A percentile compares a stretch with the other conserved stretches of the same genome.
These are phyloP conservation scores for Scytalidium sp. DNA, from an alignment of 2,329 filamentous ascomycete genomes.

Conservation along the genomic window DNA sequence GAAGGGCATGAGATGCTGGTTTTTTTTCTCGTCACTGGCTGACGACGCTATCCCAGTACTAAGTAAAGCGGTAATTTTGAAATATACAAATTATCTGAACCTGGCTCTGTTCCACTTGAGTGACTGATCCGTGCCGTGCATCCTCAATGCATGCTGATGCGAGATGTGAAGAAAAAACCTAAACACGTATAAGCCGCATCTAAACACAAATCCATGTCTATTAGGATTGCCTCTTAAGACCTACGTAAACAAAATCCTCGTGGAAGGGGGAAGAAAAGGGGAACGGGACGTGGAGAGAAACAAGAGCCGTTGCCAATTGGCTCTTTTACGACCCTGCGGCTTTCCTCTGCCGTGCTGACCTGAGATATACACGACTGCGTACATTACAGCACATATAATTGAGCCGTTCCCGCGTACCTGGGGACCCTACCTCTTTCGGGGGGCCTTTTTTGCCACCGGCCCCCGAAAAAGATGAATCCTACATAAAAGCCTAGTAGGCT, in stretches of 20 bases:
- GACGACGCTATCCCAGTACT: neutral
- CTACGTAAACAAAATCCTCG: no score
- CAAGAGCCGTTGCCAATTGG: neutral
- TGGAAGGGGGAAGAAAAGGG: no score
- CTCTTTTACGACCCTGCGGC: neutral
- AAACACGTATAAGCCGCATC: no score
- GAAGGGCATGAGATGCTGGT: conserved; percentile 4
- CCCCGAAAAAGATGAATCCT: no score
- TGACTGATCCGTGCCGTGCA: neutral
- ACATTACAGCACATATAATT: neutral
- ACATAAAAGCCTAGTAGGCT: no score
- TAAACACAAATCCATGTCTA: no score
- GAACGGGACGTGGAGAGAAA: neutral
- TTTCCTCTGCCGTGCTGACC: neutral
- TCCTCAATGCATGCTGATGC: neutral
- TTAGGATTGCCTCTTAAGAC: no score
- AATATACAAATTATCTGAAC: neutral
- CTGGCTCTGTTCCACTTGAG: neutral
- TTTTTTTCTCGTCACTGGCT: neutral
- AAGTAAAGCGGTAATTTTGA: neutral
- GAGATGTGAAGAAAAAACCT: neutral
- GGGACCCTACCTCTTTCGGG: no score
- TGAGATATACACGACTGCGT: neutral
- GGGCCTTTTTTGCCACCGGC: no score
- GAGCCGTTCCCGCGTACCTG: neutral